Conservation (phyloP, 2,329 filamentous ascomycete species). For the Penicillium sp. region DNA sequence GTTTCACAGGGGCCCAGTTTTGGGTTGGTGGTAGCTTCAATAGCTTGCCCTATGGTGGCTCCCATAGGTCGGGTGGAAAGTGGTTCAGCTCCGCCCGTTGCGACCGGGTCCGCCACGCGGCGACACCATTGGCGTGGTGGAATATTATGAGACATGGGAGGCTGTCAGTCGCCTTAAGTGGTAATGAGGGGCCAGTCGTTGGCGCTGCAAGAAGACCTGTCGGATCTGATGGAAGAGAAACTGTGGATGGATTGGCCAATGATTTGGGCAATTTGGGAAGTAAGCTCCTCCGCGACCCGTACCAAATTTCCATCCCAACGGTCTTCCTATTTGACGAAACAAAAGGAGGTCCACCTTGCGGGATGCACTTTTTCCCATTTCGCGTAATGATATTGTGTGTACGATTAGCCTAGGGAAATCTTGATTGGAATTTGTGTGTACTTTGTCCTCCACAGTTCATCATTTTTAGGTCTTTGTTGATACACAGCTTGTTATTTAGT, state of each 20-base stretch:
- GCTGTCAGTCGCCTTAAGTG: slow-evolving; percentile 14
- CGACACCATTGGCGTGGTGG: slow-evolving; percentile 1
- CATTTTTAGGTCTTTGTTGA: no score
- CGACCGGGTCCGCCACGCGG: slow-evolving; percentile 1
- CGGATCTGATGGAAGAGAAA: background rate
- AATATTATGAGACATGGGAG: background rate
- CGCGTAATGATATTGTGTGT: no score
- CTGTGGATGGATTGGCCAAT: background rate
- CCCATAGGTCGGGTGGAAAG: slow-evolving; percentile 11
- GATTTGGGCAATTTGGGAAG: background rate
- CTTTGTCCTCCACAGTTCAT: no score
- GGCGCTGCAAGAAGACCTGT: background rate
- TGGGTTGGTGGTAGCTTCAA: background rate
- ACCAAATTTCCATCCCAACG: background rate
- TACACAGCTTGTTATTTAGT: no score
- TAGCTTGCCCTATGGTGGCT: background rate
- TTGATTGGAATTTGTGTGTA: no score
- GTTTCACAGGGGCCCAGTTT: slow-evolving; percentile 2
- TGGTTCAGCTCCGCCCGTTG: slow-evolving; percentile 7
- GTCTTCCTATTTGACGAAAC: background rate
- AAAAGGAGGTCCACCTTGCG: no score
- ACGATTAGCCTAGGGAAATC: no score
- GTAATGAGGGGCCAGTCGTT: slow-evolving; percentile 12
- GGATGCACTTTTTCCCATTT: no score
- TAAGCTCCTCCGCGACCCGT: background rate